These are phyloP conservation scores for Castanea sativa DNA, from an alignment of 306 rosid genomes.

Conservation along the genomic window DNA sequence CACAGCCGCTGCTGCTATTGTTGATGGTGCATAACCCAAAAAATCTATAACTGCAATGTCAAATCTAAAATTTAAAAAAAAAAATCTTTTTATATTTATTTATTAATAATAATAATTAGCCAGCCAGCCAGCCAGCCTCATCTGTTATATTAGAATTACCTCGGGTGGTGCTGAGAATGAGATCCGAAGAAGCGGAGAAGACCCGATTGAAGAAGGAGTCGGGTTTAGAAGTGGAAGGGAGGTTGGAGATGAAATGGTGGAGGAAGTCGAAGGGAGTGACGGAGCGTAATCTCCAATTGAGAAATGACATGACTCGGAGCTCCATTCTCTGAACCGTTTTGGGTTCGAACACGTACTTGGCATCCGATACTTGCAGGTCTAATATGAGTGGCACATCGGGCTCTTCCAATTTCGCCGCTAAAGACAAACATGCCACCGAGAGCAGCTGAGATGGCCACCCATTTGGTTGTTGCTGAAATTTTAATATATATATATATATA, in stretches of 20 bases:
- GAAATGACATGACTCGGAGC: conserved; percentile 51
- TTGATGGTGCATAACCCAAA: conserved; percentile 57
- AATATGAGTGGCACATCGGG: conserved; percentile 45
- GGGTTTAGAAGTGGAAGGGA: conserved; percentile 26
- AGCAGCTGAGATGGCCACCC: conserved; percentile 72
- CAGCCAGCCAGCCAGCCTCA: too few relatives aligned
- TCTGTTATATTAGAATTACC: conserved; percentile 26
- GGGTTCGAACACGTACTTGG: conserved; percentile 55
- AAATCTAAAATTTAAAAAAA: neutral
- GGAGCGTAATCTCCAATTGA: conserved; percentile 69
- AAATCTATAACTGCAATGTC: conserved; percentile 48
- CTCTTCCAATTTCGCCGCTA: conserved; percentile 87
- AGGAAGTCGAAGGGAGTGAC: conserved; percentile 74
- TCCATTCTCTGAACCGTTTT: conserved; percentile 69
- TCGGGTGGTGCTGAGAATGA: conserved; percentile 50
- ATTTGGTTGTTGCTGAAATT: conserved; percentile 17
- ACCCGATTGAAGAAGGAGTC: neutral
- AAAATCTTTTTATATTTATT: neutral
- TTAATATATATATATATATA: too few relatives aligned
- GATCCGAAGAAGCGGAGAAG: conserved; percentile 40
- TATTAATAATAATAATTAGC: neutral
- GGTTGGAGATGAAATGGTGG: conserved; percentile 41
- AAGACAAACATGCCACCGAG: conserved; percentile 73
- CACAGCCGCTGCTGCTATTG: conserved; percentile 68
- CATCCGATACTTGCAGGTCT: conserved; percentile 56